A percentile compares a stretch with the other conserved stretches of the same genome.
Evolutionary conservation across 768 basidiomycete genomes (phyloP).

Genomic region (Trametes meyenii): DNA sequence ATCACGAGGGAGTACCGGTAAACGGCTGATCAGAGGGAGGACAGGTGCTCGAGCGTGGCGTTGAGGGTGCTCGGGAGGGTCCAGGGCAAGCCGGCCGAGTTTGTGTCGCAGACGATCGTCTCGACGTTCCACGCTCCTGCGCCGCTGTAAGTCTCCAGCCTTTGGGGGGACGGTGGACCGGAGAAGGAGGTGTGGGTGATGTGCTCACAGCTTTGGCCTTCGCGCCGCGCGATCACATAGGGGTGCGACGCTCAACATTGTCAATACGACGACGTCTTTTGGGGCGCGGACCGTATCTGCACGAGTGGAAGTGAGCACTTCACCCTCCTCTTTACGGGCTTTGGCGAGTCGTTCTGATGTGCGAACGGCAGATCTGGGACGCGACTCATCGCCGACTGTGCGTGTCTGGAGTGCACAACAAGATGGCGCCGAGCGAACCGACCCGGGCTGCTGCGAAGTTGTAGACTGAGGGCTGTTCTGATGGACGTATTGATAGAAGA

Average conservation of each 20-base stretch:
- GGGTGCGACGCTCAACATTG: constrained; percentile 4
- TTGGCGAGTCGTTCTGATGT: not conserved
- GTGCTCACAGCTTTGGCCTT: too few relatives aligned
- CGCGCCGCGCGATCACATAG: not conserved
- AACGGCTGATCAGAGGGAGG: not conserved
- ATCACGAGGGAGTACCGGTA: too few relatives aligned
- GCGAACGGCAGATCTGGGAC: constrained; percentile 6
- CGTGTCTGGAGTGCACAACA: constrained; percentile 7
- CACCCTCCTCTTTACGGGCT: not conserved
- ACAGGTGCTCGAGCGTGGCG: constrained; percentile 12
- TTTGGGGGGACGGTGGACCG: not conserved
- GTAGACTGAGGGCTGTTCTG: not conserved
- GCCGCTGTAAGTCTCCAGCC: not conserved
- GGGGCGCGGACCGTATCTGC: constrained; percentile 7
- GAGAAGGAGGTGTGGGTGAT: too few relatives aligned
- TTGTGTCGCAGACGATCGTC: constrained; percentile 8
- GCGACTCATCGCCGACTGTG: constrained; percentile 1
- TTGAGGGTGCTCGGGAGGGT: constrained; percentile 2
- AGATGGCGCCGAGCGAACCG: constrained; percentile 7
- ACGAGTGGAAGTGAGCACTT: not conserved
- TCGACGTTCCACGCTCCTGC: constrained; percentile 11
- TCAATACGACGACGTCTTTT: constrained; percentile 8
- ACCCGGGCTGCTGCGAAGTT: not conserved
- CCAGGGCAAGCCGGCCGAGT: not conserved
- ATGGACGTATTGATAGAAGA: too few relatives aligned